phyloP scores from a whole-genome alignment of 768 basidiomycete genomes.

The Boletus bicolor region DNA sequence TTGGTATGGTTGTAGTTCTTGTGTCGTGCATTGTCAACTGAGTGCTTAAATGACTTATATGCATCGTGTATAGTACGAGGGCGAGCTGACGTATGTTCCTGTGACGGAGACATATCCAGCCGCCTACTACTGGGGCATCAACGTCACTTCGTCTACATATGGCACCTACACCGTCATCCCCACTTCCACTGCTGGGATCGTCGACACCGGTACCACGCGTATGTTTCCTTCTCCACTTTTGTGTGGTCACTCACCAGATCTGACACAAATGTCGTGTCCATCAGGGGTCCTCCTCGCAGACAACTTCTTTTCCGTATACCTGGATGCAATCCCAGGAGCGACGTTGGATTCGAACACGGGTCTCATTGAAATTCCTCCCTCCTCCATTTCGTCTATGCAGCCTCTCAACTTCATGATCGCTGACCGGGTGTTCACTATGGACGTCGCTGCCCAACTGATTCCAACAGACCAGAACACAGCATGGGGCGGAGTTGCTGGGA shows the following conservation, averaged over 20 bases:
- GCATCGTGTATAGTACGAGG: slow-evolving; percentile 14
- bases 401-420: slow-evolving; percentile 16
- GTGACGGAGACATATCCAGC: slow-evolving; percentile 28
- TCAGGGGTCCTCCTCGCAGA: slow-evolving; percentile 24
- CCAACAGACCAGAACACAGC: slow-evolving; percentile 13
- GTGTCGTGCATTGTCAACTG: background rate
- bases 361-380: slow-evolving; percentile 17
- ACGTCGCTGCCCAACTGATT: slow-evolving; percentile 22
- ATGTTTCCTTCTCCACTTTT: background rate
- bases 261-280: background rate
- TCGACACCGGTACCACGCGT: slow-evolving; percentile 29
- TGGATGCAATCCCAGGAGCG: slow-evolving; percentile 15
- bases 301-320: slow-evolving; percentile 18
- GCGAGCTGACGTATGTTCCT: slow-evolving; percentile 22
- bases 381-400: slow-evolving; percentile 15
- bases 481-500: slow-evolving; percentile 10
- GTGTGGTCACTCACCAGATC: background rate
- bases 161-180: slow-evolving; percentile 14
- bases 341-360: background rate
- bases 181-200: slow-evolving; percentile 26
- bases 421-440: slow-evolving; percentile 8
- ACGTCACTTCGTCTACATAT: slow-evolving; percentile 20
- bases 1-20: slow-evolving; percentile 11
- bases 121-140: slow-evolving; percentile 28
- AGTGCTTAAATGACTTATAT: background rate